These are phyloP conservation scores for Citrullus colocynthis DNA, from an alignment of 306 rosid genomes.

Conservation along the genomic window DNA sequence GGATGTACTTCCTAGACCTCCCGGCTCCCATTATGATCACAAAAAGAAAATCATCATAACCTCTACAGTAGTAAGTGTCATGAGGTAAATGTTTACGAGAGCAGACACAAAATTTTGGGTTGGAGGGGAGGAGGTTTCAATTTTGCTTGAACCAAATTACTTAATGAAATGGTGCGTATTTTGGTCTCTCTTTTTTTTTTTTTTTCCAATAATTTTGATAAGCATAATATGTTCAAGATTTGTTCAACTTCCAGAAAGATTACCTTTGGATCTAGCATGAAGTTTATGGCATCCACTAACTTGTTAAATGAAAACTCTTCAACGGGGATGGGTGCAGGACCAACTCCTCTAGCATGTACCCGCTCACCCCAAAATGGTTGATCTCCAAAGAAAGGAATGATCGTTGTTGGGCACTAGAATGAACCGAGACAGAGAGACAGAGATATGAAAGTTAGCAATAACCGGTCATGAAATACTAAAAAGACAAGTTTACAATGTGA, in stretches of 20 bases:
- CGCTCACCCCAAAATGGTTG: slow-evolving; percentile 99
- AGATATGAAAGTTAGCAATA: not conserved
- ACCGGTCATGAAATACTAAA: not conserved
- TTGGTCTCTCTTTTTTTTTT: not conserved
- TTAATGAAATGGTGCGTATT: not conserved
- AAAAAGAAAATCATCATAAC: not conserved
- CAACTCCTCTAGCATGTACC: slow-evolving; percentile 86
- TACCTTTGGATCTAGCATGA: slow-evolving; percentile 90
- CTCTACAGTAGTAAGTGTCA: not conserved
- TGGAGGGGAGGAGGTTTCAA: no score
- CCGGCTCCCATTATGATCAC: not conserved
- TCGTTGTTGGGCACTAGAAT: slow-evolving; percentile 76
- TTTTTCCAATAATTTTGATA: not conserved
- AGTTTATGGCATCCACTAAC: slow-evolving; percentile 59
- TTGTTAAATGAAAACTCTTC: slow-evolving; percentile 85
- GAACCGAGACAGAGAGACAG: not conserved
- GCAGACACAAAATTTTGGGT: no score
- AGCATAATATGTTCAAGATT: not conserved
- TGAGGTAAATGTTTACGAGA: no score
- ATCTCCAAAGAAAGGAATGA: slow-evolving; percentile 95
- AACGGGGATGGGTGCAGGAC: slow-evolving; percentile 84
- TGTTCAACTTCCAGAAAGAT: not conserved
- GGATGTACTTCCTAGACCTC: not conserved
- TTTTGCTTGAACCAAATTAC: not conserved
- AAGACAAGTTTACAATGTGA: not conserved